These are phyloP conservation scores for Sicyos baderoa DNA, from an alignment of 306 rosid genomes.

Conservation along the genomic window DNA sequence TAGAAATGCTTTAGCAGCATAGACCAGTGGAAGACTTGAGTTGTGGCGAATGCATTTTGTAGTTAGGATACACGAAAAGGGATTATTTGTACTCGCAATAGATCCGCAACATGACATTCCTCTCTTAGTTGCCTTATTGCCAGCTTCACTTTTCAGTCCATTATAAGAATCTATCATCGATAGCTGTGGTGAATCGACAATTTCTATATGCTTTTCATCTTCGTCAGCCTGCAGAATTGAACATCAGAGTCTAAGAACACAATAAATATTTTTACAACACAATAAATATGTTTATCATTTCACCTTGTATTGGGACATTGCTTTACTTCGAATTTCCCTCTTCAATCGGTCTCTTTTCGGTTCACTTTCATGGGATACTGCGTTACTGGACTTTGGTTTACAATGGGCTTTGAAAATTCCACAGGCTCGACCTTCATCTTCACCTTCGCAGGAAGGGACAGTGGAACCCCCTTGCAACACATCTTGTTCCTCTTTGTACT, in stretches of 20 bases:
- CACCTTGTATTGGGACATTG: constrained; percentile 31
- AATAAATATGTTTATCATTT: constrained; percentile 7
- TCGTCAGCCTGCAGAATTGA: constrained; percentile 32
- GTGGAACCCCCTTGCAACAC: neutral
- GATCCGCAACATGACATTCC: too few relatives aligned
- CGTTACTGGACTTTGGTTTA: constrained; percentile 16
- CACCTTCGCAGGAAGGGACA: neutral
- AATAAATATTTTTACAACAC: neutral
- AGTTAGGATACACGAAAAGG: constrained; percentile 28
- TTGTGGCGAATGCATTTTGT: constrained; percentile 20
- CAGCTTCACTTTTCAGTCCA: too few relatives aligned
- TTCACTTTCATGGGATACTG: neutral
- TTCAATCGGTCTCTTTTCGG: constrained; percentile 26
- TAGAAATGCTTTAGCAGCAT: constrained; percentile 21
- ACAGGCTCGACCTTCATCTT: neutral
- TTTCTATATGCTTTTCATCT: neutral
- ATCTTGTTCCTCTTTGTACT: neutral
- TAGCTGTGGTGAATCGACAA: too few relatives aligned
- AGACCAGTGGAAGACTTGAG: constrained; percentile 30
- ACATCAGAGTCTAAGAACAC: neutral
- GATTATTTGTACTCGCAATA: neutral
- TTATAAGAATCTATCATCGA: too few relatives aligned
- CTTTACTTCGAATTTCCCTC: constrained; percentile 17
- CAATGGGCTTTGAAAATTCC: constrained; percentile 9
- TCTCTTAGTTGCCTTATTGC: too few relatives aligned